Conservation (phyloP, 2,329 filamentous ascomycete genomes). For the Colletotrichum spinosum region DNA sequence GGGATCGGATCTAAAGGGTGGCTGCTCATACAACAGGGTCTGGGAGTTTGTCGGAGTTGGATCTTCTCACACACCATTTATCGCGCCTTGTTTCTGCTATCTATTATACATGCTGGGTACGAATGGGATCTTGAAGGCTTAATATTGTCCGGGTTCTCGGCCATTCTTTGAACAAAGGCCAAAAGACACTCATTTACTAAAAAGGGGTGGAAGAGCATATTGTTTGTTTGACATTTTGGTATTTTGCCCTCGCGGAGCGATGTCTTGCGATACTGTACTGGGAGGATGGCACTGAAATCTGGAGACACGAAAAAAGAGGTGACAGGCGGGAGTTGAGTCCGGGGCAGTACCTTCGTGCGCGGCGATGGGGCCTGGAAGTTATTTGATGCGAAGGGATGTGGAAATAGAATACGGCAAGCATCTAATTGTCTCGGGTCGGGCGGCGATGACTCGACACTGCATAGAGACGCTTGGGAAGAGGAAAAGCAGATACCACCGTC, state of each 20-base stretch:
- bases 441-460: constrained; percentile 22
- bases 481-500: constrained; percentile 35
- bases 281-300: no score
- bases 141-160: constrained; percentile 4
- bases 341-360: no score
- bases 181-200: no score
- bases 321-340: no score
- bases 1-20: constrained; percentile 31
- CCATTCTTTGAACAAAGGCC: no score
- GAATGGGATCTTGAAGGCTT: constrained; percentile 16
- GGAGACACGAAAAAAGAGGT: no score
- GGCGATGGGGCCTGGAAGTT: no score
- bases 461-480: constrained; percentile 32
- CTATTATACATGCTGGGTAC: constrained; percentile 1
- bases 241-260: no score
- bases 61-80: background rate
- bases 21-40: constrained; percentile 32
- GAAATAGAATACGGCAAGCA: constrained; percentile 30
- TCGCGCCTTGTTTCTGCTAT: background rate
- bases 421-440: constrained; percentile 14
- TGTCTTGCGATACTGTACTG: no score
- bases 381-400: background rate
- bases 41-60: constrained; percentile 33
- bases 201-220: no score
- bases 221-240: no score